These are phyloP conservation scores for Coemansia sp. DNA, from an alignment of 192 early-diverging fungal species.

Conservation along the genomic window DNA sequence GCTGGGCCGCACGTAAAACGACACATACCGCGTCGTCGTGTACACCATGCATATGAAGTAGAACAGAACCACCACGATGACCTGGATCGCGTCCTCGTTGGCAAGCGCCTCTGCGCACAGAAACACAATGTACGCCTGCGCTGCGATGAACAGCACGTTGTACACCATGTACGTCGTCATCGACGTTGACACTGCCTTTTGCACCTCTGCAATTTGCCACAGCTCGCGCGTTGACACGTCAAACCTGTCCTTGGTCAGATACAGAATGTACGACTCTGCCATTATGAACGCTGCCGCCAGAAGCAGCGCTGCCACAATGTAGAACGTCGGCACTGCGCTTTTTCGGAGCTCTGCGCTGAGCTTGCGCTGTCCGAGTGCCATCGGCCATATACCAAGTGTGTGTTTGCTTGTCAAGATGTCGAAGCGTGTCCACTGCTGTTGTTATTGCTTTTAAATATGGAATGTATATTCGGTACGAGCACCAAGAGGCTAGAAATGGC, in stretches of 20 bases:
- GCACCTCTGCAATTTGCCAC: constrained; percentile 42
- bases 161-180: constrained; percentile 49
- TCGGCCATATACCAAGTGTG: neutral
- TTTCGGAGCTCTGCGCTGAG: constrained; percentile 20
- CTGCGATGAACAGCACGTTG: constrained; percentile 46
- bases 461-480: too few species aligned
- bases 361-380: neutral
- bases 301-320: constrained; percentile 23
- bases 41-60: constrained; percentile 41
- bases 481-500: too few species aligned
- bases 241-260: constrained; percentile 21
- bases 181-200: constrained; percentile 34
- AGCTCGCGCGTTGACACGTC: constrained; percentile 9
- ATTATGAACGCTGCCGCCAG: constrained; percentile 42
- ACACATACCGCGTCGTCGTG: constrained; percentile 27
- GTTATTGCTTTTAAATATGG: too few species aligned
- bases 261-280: constrained; percentile 43
- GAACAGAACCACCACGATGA: constrained; percentile 43
- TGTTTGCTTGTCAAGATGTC: neutral
- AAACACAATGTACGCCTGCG: constrained; percentile 45
- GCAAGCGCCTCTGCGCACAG: constrained; percentile 43
- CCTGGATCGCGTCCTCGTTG: constrained; percentile 47
- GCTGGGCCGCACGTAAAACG: constrained; percentile 37
- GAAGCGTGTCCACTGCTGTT: too few species aligned
- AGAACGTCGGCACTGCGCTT: constrained; percentile 27